Conservation (phyloP, 2,329 filamentous ascomycete species). For the Orbilia blumenaviensis region DNA sequence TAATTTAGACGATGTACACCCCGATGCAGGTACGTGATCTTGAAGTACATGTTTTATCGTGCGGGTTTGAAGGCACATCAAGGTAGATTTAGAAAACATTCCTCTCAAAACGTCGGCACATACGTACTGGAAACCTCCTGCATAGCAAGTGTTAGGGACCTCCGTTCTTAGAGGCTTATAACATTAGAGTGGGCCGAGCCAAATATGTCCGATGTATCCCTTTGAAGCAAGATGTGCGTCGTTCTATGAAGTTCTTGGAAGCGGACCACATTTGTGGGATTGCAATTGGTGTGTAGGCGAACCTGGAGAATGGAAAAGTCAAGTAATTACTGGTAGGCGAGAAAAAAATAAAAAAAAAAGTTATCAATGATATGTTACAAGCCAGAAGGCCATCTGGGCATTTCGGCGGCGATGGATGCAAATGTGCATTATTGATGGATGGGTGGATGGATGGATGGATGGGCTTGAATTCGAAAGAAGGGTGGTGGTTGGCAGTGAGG, state of each 20-base stretch:
- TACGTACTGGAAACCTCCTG: slow-evolving; percentile 43
- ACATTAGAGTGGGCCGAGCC: slow-evolving; percentile 33
- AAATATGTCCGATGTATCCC: slow-evolving; percentile 42
- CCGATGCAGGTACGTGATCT: slow-evolving; percentile 41
- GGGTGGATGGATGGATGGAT: neutral
- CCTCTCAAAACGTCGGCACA: slow-evolving; percentile 41
- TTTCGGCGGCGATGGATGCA: neutral
- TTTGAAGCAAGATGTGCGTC: slow-evolving; percentile 36
- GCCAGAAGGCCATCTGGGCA: slow-evolving; percentile 11
- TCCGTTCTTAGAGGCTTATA: slow-evolving; percentile 50
- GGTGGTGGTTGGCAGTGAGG: neutral
- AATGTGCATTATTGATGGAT: neutral
- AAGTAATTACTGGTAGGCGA: neutral
- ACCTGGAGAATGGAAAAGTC: slow-evolving; percentile 26
- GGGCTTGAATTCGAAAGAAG: no score
- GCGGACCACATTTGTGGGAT: slow-evolving; percentile 21
- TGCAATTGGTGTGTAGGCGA: slow-evolving; percentile 31
- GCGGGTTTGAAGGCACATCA: slow-evolving; percentile 3
- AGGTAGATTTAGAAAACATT: slow-evolving; percentile 39
- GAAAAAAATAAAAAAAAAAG: neutral
- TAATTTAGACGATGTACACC: slow-evolving; percentile 28
- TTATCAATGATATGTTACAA: neutral
- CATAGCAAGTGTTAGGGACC: slow-evolving; percentile 45
- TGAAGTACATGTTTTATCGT: slow-evolving; percentile 24
- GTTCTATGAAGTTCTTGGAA: slow-evolving; percentile 13